A percentile compares a stretch with the other conserved stretches of the same genome.
Evolutionary conservation across 768 basidiomycete species (phyloP).

Genomic region (Coprinopsis cinerea): DNA sequence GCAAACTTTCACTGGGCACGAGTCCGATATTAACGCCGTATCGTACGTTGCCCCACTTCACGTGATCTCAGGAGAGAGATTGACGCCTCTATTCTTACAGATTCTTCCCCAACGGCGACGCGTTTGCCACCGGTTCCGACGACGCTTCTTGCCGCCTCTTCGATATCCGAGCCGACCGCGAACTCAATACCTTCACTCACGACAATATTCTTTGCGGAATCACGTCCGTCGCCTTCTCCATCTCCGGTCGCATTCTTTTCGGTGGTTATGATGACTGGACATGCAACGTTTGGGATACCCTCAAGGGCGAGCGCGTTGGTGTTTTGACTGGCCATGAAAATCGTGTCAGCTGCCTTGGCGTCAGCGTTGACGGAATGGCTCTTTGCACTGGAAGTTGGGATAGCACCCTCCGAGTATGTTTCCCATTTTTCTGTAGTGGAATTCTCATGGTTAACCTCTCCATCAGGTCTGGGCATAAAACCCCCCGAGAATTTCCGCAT

Average conservation of each 20-base stretch:
- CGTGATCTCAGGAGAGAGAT: conserved; percentile 9
- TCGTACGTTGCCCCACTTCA: conserved; percentile 54
- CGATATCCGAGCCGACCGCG: conserved; percentile 96
- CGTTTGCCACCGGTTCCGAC: conserved; percentile 97
- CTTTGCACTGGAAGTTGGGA: conserved; percentile 99
- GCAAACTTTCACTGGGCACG: conserved; percentile 97
- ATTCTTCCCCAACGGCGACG: conserved; percentile 99
- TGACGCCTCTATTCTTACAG: conserved; percentile 35
- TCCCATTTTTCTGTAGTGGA: conserved; percentile 4
- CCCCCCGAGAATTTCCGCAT: not conserved
- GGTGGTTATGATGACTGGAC: conserved; percentile 99
- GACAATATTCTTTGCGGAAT: conserved; percentile 99
- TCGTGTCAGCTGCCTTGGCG: conserved; percentile 93
- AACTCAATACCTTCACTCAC: conserved; percentile 94
- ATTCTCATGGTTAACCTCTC: conserved; percentile 12
- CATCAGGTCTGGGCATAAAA: conserved; percentile 79
- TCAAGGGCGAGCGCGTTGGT: conserved; percentile 97
- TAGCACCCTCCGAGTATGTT: conserved; percentile 83
- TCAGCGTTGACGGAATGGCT: conserved; percentile 95
- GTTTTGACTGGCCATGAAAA: conserved; percentile 98
- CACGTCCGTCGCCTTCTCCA: conserved; percentile 98
- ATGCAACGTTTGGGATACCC: conserved; percentile 98
- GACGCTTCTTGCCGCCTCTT: conserved; percentile 98
- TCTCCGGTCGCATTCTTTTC: conserved; percentile 94
- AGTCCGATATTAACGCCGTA: conserved; percentile 98